Conservation (phyloP, 768 basidiomycete species). For the Rhodotorula diobovata region DNA sequence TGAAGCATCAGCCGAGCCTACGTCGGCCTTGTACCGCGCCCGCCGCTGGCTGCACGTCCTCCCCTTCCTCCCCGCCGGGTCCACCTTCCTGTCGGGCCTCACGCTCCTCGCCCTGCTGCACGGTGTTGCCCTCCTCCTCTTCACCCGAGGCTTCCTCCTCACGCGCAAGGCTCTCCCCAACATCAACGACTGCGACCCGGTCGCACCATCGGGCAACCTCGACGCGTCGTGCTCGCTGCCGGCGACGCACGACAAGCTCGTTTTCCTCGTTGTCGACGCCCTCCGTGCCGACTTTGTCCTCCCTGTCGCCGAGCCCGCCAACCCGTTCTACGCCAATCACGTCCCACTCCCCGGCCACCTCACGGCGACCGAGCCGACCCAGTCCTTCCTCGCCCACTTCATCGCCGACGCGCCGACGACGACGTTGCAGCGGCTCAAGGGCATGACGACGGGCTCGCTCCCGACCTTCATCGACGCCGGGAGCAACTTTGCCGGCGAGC, state of each 20-base stretch:
- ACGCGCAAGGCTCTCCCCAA: constrained; percentile 68
- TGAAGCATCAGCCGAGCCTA: not conserved
- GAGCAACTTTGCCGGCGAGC: constrained; percentile 80
- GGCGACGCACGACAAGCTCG: constrained; percentile 70
- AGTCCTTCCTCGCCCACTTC: constrained; percentile 81
- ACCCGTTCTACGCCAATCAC: constrained; percentile 73
- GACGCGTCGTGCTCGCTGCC: constrained; percentile 52
- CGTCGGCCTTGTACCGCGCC: not conserved
- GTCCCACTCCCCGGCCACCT: constrained; percentile 73
- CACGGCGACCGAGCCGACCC: constrained; percentile 58
- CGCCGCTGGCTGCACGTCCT: constrained; percentile 19
- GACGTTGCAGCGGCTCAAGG: constrained; percentile 91
- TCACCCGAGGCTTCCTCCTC: constrained; percentile 85
- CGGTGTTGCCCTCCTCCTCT: constrained; percentile 74
- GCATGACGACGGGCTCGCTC: constrained; percentile 85
- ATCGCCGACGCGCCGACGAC: constrained; percentile 92
- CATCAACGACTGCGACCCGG: constrained; percentile 42
- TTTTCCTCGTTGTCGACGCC: constrained; percentile 84
- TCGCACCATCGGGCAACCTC: constrained; percentile 53
- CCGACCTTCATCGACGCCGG: constrained; percentile 96
- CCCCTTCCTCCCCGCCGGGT: constrained; percentile 21
- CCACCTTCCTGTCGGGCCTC: constrained; percentile 18
- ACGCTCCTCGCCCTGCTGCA: constrained; percentile 53
- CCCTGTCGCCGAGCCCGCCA: constrained; percentile 50
- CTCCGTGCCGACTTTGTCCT: constrained; percentile 90